phyloP scores from a whole-genome alignment of 345 rosid genomes.

The Lenwebbia sp. region DNA sequence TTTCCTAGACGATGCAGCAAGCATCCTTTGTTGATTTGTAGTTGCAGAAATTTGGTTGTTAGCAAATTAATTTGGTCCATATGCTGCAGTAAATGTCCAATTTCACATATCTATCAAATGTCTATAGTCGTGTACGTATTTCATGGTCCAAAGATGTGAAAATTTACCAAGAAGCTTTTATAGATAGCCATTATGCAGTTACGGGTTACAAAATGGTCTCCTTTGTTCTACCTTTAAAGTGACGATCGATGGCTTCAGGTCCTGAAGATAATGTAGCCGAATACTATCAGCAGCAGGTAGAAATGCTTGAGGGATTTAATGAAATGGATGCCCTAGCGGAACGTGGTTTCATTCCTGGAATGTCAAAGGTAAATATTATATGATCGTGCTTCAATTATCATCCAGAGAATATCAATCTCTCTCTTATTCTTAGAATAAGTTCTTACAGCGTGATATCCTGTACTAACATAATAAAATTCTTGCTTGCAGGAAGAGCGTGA shows the following conservation, averaged over 20 bases:
- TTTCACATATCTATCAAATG: background rate
- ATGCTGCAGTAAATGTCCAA: background rate
- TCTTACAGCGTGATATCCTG: background rate
- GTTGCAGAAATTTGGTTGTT: background rate
- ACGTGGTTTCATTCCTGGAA: constrained; percentile 77
- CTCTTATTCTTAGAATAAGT: background rate
- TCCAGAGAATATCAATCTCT: background rate
- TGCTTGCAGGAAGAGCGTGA: constrained; percentile 78
- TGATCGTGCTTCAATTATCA: background rate
- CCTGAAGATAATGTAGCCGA: constrained; percentile 84
- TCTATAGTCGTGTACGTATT: background rate
- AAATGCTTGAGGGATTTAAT: constrained; percentile 88
- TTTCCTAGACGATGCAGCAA: background rate
- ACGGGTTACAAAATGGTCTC: background rate
- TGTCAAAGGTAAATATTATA: constrained; percentile 53
- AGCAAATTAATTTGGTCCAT: background rate
- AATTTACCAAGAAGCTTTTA: background rate
- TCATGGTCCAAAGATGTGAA: background rate
- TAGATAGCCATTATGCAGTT: background rate
- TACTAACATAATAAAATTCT: background rate
- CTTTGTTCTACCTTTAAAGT: background rate
- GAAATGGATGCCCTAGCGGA: constrained; percentile 95
- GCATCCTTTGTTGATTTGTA: background rate
- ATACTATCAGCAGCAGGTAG: constrained; percentile 93
- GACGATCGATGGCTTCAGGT: constrained; percentile 20